Conservation (phyloP, 2,329 filamentous ascomycete species). For the Sporothrix globosa region DNA sequence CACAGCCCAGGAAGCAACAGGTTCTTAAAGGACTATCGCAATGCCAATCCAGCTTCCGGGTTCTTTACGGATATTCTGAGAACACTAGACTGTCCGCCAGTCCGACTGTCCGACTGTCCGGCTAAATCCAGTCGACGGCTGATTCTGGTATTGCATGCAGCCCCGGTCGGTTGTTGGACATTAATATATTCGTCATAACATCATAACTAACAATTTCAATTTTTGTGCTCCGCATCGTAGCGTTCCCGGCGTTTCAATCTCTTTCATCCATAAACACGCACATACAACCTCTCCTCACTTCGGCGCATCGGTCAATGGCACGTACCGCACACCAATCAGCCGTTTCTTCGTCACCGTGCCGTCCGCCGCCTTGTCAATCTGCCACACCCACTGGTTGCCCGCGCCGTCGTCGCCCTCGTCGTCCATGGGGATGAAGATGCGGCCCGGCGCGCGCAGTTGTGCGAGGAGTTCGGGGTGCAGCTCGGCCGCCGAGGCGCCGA, state of each 20-base stretch:
- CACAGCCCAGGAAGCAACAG: no score
- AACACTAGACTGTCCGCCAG: no score
- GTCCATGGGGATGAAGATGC: slow-evolving; percentile 78
- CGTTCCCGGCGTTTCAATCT: not conserved
- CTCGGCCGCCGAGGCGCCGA: slow-evolving; percentile 79
- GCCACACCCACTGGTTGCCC: slow-evolving; percentile 67
- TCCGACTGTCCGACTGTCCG: not conserved
- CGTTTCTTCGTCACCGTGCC: slow-evolving; percentile 64
- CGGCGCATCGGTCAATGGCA: slow-evolving; percentile 45
- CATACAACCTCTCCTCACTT: not conserved
- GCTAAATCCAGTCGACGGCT: not conserved
- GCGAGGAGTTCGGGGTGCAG: slow-evolving; percentile 73
- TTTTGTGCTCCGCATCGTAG: no score
- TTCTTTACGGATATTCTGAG: no score
- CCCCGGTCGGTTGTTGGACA: not conserved
- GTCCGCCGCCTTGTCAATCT: slow-evolving; percentile 70
- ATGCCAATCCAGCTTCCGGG: no score
- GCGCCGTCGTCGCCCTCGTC: slow-evolving; percentile 42
- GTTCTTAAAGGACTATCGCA: no score
- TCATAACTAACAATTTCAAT: not conserved
- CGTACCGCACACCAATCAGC: slow-evolving; percentile 74
- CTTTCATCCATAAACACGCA: not conserved
- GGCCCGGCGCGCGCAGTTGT: slow-evolving; percentile 78
- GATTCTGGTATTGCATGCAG: not conserved
- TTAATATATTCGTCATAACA: not conserved